Percentiles rank a stretch among this genome's conserved stretches.
phyloP scores from a whole-genome alignment of 163 green algal genomes.

The Dunaliella salina region DNA sequence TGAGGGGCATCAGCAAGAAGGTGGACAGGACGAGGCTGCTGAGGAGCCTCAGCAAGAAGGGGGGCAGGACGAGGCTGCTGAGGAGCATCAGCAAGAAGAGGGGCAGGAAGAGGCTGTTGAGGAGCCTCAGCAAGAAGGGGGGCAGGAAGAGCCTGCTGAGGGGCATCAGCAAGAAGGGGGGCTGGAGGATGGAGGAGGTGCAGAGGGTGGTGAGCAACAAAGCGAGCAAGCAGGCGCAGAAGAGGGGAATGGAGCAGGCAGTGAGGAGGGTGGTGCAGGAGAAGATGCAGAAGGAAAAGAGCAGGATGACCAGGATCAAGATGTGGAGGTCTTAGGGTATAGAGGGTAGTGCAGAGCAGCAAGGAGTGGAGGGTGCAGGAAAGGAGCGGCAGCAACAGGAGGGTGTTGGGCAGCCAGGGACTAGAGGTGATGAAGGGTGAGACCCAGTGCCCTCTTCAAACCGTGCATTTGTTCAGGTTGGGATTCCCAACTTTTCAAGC shows the following conservation, averaged over 20 bases:
- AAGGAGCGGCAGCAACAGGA: no score
- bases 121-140: background rate
- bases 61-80: background rate
- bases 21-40: conserved; percentile 1
- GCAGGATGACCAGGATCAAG: background rate
- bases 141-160: background rate
- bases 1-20: background rate
- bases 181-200: background rate
- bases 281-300: background rate
- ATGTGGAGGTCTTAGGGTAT: no score
- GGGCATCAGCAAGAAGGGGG: background rate
- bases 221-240: background rate
- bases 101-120: background rate
- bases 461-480: no score
- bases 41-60: conserved; percentile 3
- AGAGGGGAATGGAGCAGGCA: background rate
- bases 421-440: no score
- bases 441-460: no score
- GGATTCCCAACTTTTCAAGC: no score
- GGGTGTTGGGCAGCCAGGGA: no score
- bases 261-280: background rate
- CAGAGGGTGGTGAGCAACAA: conserved; percentile 4
- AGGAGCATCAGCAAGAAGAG: background rate
- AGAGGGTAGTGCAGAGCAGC: no score
- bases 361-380: no score